phyloP scores from a whole-genome alignment of 495 filamentous ascomycete genomes.

The Podospora tetraspora region DNA sequence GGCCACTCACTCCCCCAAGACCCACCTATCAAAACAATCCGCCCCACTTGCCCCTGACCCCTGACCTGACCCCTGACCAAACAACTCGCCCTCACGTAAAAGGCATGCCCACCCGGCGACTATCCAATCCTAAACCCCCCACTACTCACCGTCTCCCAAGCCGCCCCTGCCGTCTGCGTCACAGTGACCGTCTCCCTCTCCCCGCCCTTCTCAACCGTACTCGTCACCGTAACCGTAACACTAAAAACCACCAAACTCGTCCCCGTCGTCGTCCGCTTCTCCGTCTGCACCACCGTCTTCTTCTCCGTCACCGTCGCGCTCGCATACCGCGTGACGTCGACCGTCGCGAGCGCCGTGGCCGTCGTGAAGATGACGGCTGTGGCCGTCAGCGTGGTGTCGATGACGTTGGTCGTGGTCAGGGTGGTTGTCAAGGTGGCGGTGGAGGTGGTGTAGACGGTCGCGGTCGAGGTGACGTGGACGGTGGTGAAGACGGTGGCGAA shows the following conservation, averaged over 20 bases:
- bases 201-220: not conserved
- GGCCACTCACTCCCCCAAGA: no score
- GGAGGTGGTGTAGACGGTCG: not conserved
- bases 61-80: not conserved
- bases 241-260: not conserved
- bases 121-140: not conserved
- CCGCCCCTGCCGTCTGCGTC: not conserved
- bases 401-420: not conserved
- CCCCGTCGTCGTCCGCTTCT: not conserved
- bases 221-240: not conserved
- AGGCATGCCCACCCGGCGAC: no score
- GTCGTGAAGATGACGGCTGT: not conserved
- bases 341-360: not conserved
- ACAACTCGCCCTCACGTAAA: not conserved
- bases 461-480: slow-evolving; percentile 1
- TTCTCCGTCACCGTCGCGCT: slow-evolving; percentile 1
- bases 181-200: not conserved
- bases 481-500: not conserved
- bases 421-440: not conserved
- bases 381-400: slow-evolving; percentile 3
- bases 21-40: no score
- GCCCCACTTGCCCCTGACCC: no score
- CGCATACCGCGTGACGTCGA: not conserved
- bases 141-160: not conserved
- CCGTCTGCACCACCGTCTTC: not conserved